These are phyloP conservation scores for Arachis hypogaea DNA, from an alignment of 306 rosid genomes.

Conservation along the genomic window DNA sequence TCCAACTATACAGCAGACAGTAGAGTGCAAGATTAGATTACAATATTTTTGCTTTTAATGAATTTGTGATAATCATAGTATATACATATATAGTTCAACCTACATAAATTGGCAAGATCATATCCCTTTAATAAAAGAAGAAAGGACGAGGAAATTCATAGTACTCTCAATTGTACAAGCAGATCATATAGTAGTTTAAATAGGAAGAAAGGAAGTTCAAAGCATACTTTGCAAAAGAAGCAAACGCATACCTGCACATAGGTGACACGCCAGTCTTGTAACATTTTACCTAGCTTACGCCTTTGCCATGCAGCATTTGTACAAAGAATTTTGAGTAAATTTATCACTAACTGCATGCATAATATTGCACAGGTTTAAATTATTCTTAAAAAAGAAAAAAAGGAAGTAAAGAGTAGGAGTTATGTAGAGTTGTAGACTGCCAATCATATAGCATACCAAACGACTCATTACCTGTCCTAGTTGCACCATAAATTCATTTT, in stretches of 20 bases:
- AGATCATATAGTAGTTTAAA: slow-evolving; percentile 13
- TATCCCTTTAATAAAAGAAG: too few relatives aligned
- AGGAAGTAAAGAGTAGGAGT: not conserved
- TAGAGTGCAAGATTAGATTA: slow-evolving; percentile 28
- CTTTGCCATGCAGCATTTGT: slow-evolving; percentile 98
- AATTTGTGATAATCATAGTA: slow-evolving; percentile 23
- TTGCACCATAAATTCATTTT: slow-evolving; percentile 70
- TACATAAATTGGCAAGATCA: too few relatives aligned
- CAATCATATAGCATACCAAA: slow-evolving; percentile 29
- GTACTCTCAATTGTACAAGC: not conserved
- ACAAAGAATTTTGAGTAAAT: slow-evolving; percentile 82
- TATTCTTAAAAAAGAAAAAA: too few relatives aligned
- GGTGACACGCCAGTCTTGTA: slow-evolving; percentile 94
- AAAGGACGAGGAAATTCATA: too few relatives aligned
- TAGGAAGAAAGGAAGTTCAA: not conserved
- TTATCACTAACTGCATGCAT: slow-evolving; percentile 71
- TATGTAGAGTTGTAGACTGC: not conserved
- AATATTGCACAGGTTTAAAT: slow-evolving; percentile 39
- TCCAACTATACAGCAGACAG: slow-evolving; percentile 69
- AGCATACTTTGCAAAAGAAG: slow-evolving; percentile 18
- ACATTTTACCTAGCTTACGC: slow-evolving; percentile 95
- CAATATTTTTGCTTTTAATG: slow-evolving; percentile 29
- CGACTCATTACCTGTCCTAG: slow-evolving; percentile 75
- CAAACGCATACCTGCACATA: slow-evolving; percentile 69
- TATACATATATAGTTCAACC: not conserved